Conservation (phyloP, 2,329 filamentous ascomycete genomes). For the Periconia digitata region DNA sequence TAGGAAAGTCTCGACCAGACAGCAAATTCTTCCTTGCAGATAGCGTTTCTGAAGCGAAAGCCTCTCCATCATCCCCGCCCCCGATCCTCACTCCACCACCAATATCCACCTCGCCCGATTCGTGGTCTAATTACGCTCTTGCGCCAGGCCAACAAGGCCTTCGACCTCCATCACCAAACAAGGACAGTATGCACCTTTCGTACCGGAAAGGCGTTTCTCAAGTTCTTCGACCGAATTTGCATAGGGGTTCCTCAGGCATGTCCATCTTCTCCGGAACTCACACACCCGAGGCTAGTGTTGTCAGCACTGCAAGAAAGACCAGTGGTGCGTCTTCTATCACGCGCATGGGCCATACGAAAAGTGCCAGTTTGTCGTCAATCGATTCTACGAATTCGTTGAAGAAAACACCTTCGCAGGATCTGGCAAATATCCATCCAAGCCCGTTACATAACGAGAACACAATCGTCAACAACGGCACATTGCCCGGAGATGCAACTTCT, state of each 20-base stretch:
- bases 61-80: slow-evolving; percentile 13
- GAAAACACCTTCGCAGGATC: slow-evolving; percentile 28
- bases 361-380: slow-evolving; percentile 50
- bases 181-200: slow-evolving; percentile 52
- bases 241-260: slow-evolving; percentile 32
- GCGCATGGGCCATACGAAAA: slow-evolving; percentile 40
- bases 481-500: slow-evolving; percentile 29
- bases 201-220: slow-evolving; percentile 54
- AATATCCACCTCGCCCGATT: slow-evolving; percentile 27
- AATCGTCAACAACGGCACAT: slow-evolving; percentile 26
- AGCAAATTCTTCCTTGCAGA: slow-evolving; percentile 77
- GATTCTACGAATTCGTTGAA: slow-evolving; percentile 43
- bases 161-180: slow-evolving; percentile 48
- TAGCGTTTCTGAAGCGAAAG: slow-evolving; percentile 45
- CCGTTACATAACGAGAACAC: slow-evolving; percentile 39
- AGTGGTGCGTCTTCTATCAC: slow-evolving; percentile 33
- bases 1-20: slow-evolving; percentile 27
- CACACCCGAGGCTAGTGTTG: slow-evolving; percentile 20
- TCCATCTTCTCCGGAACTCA: slow-evolving; percentile 34
- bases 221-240: slow-evolving; percentile 45
- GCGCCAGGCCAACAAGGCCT: slow-evolving; percentile 22
- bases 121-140: slow-evolving; percentile 14
- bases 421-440: slow-evolving; percentile 24
- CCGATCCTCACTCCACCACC: slow-evolving; percentile 38
- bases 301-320: slow-evolving; percentile 32